Base-by-base conservation (phyloP, 2,329 filamentous ascomycete species). In the Fusarium subtropicale region DNA sequence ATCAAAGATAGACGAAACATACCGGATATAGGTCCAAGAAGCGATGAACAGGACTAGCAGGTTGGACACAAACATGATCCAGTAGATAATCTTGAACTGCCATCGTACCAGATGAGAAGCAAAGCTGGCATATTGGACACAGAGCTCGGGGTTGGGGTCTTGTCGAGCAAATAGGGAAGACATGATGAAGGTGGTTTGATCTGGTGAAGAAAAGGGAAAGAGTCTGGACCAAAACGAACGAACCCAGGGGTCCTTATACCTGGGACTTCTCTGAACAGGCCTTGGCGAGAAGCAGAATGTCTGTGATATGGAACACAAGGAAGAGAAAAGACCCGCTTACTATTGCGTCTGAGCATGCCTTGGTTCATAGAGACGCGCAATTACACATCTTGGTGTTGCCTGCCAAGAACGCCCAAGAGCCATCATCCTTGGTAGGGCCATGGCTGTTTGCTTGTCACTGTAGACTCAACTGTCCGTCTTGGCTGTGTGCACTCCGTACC, bases 51-150 rank as follows among this genome's bases (percentile, higher is more conserved):
- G 77, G 18, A 85, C 72, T 11, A 81, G 48, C 0, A 85, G 67
- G 54, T 85, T 84, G 20, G 78, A 71, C 26, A 79, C 67, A 68
- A 85, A 86, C 51, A 86, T 63, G 13, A 73, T 66, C 83, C 83
- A 86, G 75, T 84, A 86, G 26, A 85, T 75, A 15, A 80, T 70
- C 64, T 82, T 81, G 63, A 84, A 84, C 66, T 85, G 77, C 71
- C 76, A 74, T 53, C 80, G 71, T 13, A 76, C 77, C 63, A 85
- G 74, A 60, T 81, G 73, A 8, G 79, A 75, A 30, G 83, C 82
- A 69, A 85, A 85, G 44, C 76, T 72, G 36, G 83, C 84, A 70
- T 83, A 83, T 41, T 77, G 70, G 26, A 69, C 54, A 62, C 81
- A 83, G 18, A 81, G 75, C 36, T 74, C 75, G 7, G 58, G 71